A percentile compares a stretch with the other conserved stretches of the same genome.
phyloP scores from a whole-genome alignment of 805 yeast species.

The Metschnikowia anglica region DNA sequence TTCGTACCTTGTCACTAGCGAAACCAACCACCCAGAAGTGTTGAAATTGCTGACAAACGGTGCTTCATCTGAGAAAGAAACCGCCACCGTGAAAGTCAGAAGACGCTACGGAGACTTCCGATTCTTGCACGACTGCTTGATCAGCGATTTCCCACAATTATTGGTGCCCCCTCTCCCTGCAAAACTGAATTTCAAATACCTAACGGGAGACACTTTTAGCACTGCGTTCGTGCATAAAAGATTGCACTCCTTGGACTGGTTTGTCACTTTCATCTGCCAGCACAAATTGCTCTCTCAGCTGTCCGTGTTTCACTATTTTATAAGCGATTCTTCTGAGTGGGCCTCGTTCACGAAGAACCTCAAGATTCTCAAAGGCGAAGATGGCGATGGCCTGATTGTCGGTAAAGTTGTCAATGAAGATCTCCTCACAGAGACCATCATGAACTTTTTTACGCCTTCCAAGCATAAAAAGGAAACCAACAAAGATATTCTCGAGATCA shows the following conservation, averaged over 20 bases:
- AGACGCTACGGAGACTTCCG: constrained; percentile 88
- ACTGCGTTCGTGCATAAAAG: constrained; percentile 80
- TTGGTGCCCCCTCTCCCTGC: constrained; percentile 94
- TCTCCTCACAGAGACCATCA: constrained; percentile 82
- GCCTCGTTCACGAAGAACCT: constrained; percentile 59
- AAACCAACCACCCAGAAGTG: constrained; percentile 61
- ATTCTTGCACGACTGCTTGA: constrained; percentile 68
- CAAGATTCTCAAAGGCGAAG: constrained; percentile 31
- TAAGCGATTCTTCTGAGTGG: constrained; percentile 74
- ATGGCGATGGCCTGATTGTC: constrained; percentile 26
- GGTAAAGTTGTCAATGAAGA: constrained; percentile 58
- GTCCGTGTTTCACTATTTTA: constrained; percentile 64
- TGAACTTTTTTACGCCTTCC: constrained; percentile 85
- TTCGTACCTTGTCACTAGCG: constrained; percentile 65
- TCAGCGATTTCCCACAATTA: constrained; percentile 78
- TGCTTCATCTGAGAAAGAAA: constrained; percentile 10
- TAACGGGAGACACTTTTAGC: constrained; percentile 91
- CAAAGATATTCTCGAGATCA: constrained; percentile 59
- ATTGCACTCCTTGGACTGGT: constrained; percentile 75
- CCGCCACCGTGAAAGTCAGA: constrained; percentile 50
- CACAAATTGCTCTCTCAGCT: constrained; percentile 75
- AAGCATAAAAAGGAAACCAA: constrained; percentile 70
- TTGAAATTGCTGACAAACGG: constrained; percentile 24
- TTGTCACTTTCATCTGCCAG: constrained; percentile 65
- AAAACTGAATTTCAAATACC: constrained; percentile 84